Base-by-base conservation (phyloP, 257 asterid species). In the Solanum microdontum region DNA sequence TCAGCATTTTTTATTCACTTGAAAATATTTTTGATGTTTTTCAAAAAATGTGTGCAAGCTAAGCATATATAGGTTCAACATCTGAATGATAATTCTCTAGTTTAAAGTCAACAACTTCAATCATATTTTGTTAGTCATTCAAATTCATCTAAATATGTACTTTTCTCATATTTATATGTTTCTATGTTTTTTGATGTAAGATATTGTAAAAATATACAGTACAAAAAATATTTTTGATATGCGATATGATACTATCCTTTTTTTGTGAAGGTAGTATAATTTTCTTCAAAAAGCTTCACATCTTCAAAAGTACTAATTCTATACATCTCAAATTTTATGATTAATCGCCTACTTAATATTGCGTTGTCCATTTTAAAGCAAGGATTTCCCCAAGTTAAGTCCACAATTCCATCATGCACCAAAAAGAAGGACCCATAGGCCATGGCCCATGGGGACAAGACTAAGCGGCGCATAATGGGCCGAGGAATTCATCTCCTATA, bases 401-500 rank as follows among this genome's bases (percentile, higher is more conserved):
- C 68, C 68, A 45, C 19, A 15, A 79, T 79, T 79, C 66, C 39
- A 79, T 79, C 39, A 43, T 79, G 82, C 82, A 23, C 21, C 26
- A 37, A 23, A 21, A 36, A 23, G 17, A 88, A 87, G 93, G 94
- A 91, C 89, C 93, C 94, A 84, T 73, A 5, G 40, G 24, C 77
- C 80, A 86, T 62, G 24, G 40, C 77, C 77, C 82, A 33, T 23
- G 28, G 89, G 76, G 90, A 89, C 89, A 84, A 84, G 84, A 36
- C 13, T 87, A 72, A 28, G 87, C 51, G 72, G 85, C 33, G 73
- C 85, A 72, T 87, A 24, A 89, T 91, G 94, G 95, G 92, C 96
- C 93, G 86, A 32, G 87, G 89, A 88, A 90, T 91, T 92, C 93
- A 87, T 72, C 24, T 24, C n/a, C 36, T 40, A 79, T 40, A 72